Evolutionary conservation across 1,139 yeast species (phyloP), one percentile per base, ranked within the genome.

Genomic region (Hyphopichia burtonii): DNA sequence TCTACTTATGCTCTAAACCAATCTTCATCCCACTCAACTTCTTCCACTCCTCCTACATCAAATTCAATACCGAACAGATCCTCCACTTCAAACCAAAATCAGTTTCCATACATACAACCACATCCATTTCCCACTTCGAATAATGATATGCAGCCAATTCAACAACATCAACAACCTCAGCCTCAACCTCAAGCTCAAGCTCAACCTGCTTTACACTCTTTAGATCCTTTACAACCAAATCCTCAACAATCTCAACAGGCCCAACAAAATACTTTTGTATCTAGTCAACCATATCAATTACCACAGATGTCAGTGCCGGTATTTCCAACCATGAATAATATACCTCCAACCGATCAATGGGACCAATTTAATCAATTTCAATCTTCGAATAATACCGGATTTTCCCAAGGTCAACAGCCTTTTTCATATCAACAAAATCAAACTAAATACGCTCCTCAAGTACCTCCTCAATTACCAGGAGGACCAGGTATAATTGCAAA

Each of bases 321-420:
- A 6, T 38, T 19, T 16, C n/a, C 25, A 5, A n/a, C 36, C 3
- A 25, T 31, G 6, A 31, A 37, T 28, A 23, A 23, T 23, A 7
- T 37, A 17, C 23, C 22, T 6, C 40, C 19, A 11, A 36, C 17
- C 11, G 41, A 38, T 9, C 37, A 28, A 30, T 38, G 41, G 41
- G 41, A 38, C 8, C 41, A 38, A 20, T 33, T 38, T 14, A 47
- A 49, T 16, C 51, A 42, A 19, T 30, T 40, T 17, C 46, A 39
- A 18, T 27, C 37, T 10, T 19, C 31, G 12, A 6, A 28, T 11
- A 15, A 14, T 35, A 27, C 37, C 5, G 15, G 17, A 5, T 14
- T 17, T 16, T 7, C n/a, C 11, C 37, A 35, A 16, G 7, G 4
- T 11, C 44, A 38, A 19, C 36, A 42, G 11, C 32, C 23, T 16